Evolutionary conservation across 2,329 filamentous ascomycete species (phyloP), one percentile per base, ranked within the genome.

Genomic region (Dothideomycetidae sp.): DNA sequence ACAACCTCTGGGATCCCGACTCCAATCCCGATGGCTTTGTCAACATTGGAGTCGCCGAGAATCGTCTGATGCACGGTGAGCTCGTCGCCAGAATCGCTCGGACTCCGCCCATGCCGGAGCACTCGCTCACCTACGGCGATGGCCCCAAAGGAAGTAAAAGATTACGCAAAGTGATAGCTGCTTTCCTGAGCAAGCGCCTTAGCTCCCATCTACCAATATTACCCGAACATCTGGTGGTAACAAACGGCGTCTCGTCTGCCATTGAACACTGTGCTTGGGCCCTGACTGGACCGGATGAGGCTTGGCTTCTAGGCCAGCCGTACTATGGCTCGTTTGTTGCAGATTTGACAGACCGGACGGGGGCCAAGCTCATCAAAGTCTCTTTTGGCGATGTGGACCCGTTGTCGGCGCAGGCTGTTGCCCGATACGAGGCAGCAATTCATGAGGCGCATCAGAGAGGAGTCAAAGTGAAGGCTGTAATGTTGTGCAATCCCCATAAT

Each of bases 301-400:
- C 57, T 1, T 59, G 71, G 13, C 45, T 71, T 9, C 49, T 67
- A 2, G 58, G 53, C 18, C 51, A 59, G 10, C 66, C 67, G 0
- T 54, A 61, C 5, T 71, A 71, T 40, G 60, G 61, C 12, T 55
- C 61, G 11, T 71, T 71, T 37, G 55, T 62, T 14, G 49, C 60
- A 1, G 68, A 71, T 45, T 33, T 38, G 16, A 32, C 29, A 10
- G 2, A 5, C 16, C 16, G 36, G 10, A 64, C 70, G 31, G 59
- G 60, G 0, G 57, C 60, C 12, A 59, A 62, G 35, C 59, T 64
- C 3, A 40, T 43, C 11, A 35, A 46, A 45, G 34, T 31, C 10
- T 45, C 58, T 14, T 63, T 59, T 15, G 42, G 49, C 4, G 42
- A 42, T 2, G 47, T 54, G 2, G 60, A 67, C 41, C 55, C 53